Conservation (phyloP, 495 filamentous ascomycete genomes). For the Penicillium goetzii region DNA sequence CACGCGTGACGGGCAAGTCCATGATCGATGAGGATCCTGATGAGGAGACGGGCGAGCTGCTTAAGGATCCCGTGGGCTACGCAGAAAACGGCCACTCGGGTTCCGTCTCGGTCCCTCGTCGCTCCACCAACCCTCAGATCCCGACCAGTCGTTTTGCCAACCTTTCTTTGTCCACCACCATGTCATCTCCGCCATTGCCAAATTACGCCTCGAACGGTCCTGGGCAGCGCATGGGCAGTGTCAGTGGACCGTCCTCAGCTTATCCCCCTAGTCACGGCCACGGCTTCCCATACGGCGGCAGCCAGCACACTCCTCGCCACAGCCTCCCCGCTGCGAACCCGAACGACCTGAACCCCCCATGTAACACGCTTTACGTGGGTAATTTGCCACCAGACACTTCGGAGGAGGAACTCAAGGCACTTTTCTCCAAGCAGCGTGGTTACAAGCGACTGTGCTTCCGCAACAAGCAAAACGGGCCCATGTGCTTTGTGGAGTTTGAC, state of each 20-base stretch:
- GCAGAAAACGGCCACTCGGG: constrained; percentile 71
- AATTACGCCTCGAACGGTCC: constrained; percentile 46
- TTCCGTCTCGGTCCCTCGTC: constrained; percentile 52
- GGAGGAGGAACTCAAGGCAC: constrained; percentile 92
- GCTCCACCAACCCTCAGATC: constrained; percentile 74
- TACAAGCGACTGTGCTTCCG: constrained; percentile 96
- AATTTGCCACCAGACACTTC: constrained; percentile 94
- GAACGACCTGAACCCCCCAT: constrained; percentile 95
- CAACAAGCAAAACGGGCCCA: constrained; percentile 97
- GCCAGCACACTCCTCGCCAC: constrained; percentile 64
- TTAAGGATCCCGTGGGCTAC: constrained; percentile 84
- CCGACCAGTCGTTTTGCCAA: constrained; percentile 71
- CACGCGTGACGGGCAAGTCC: constrained; percentile 76
- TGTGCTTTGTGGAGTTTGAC: constrained; percentile 99
- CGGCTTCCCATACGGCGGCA: constrained; percentile 56
- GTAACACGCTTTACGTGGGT: constrained; percentile 97
- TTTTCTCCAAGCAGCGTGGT: constrained; percentile 92
- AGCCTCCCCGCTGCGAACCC: constrained; percentile 90
- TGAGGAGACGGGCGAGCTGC: constrained; percentile 81
- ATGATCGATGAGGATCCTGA: constrained; percentile 85
- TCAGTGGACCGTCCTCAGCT: constrained; percentile 58
- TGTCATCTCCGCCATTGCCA: constrained; percentile 56
- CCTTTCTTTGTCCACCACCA: constrained; percentile 70
- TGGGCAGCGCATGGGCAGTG: constrained; percentile 42
- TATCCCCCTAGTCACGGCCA: constrained; percentile 63